Percentiles rank a stretch among this genome's conserved stretches.
Conservation (phyloP, 371 early-diverging fungal genomes). For the Lichtheimia hyalospora region DNA sequence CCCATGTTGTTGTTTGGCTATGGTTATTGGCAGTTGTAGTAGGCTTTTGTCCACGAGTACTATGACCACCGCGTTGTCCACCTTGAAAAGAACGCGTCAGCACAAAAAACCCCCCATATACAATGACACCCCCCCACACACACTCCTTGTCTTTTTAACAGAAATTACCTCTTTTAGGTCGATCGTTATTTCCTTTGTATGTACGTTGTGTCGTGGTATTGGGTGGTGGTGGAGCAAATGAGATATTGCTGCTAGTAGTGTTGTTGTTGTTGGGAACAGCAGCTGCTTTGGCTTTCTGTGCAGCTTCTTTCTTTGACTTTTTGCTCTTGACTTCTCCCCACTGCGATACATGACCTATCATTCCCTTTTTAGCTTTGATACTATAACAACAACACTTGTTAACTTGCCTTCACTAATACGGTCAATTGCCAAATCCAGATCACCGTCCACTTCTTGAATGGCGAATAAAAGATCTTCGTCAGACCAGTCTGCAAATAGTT, state of each 20-base stretch:
- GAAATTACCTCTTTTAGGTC: conserved; percentile 27
- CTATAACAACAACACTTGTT: background rate
- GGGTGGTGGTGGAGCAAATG: conserved; percentile 13
- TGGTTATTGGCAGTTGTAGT: conserved; percentile 3
- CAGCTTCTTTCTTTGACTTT: conserved; percentile 57
- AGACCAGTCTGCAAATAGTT: conserved; percentile 88
- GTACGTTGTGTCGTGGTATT: conserved; percentile 13
- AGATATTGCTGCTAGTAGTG: conserved; percentile 13
- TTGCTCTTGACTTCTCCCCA: conserved; percentile 92
- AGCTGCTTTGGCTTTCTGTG: conserved; percentile 39
- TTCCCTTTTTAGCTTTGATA: background rate
- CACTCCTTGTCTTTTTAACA: background rate
- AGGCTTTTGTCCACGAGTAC: conserved; percentile 1
- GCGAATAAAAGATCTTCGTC: conserved; percentile 87
- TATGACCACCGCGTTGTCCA: conserved; percentile 39
- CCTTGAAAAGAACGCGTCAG: conserved; percentile 28
- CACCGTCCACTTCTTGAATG: conserved; percentile 85
- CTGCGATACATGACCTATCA: conserved; percentile 60
- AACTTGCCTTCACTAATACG: conserved; percentile 86
- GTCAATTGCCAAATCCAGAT: conserved; percentile 77
- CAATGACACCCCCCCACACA: too few relatives aligned
- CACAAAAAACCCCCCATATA: background rate
- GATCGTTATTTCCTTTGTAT: conserved; percentile 13
- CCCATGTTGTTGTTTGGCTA: conserved; percentile 15
- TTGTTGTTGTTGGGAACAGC: conserved; percentile 17